Evolutionary conservation across 345 rosid genomes (phyloP), one percentile per base, ranked within the genome.

Genomic region (Murraya koenigii): DNA sequence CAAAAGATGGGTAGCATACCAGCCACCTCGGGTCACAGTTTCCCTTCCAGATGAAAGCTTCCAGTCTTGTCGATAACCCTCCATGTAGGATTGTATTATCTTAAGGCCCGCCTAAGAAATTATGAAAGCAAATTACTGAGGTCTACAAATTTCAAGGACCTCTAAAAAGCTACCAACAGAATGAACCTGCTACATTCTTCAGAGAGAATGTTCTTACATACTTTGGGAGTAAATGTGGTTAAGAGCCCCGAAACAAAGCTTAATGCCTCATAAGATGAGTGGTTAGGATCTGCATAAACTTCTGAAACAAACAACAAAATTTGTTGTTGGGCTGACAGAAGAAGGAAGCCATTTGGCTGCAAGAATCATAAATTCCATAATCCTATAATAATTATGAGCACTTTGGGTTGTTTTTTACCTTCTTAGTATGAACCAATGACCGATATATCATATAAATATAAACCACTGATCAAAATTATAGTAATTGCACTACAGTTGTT

Each of bases 11-110:
- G 77, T 41, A 38, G 81, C 90, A 2, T 91, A 92, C 98, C 99
- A 96, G 85, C 99, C 98, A 7, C 98, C 99, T 85, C 88, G 88
- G 69, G 84, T 79, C 7, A 90, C 94, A 0, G 98, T 95, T 73
- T 92, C 97, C 61, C 82, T 88, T 84, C 88, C 93, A 67, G 78
- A 90, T 15, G 98, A 93, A 84, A 95, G 97, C 77, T 93, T 87
- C 99, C 98, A 95, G 85, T 95, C 97, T 84, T 92, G 99, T 65
- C 95, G 88, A 81, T 92, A 95, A 69, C 97, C 98, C 88, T 90
- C 98, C 97, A 88, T 92, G 88, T 93, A 93, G 5, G 56, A 81
- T 82, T 95, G 93, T 71, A 95, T 87, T 78, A 93, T 89, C 92
- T 93, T 90, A 56, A 95, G 86, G 79, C 96, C 99, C 52, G 98